A percentile compares a stretch with the other conserved stretches of the same genome.
Evolutionary conservation across 768 basidiomycete genomes (phyloP).

Genomic region (Collybia sordida): DNA sequence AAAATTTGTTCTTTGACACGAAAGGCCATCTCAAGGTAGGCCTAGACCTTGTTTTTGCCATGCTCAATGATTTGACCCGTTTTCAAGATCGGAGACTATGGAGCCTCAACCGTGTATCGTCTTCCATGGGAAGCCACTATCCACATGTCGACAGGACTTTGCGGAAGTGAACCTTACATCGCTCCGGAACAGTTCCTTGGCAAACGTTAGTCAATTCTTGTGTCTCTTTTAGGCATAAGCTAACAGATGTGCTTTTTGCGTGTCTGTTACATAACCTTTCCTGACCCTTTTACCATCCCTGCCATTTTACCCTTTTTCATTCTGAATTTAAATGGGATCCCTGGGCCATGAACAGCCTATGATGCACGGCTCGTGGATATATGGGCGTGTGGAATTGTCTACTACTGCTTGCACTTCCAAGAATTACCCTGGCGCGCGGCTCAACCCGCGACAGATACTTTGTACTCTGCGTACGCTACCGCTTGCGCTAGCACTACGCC

Average conservation of each 20-base stretch:
- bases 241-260: constrained; percentile 36
- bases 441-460: constrained; percentile 67
- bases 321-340: not conserved
- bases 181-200: constrained; percentile 96
- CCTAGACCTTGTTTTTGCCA: constrained; percentile 7
- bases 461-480: constrained; percentile 76
- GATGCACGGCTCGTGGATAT: constrained; percentile 97
- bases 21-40: constrained; percentile 89
- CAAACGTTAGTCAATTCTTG: constrained; percentile 74
- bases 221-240: constrained; percentile 27
- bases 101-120: constrained; percentile 97
- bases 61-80: not conserved
- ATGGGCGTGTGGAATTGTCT: constrained; percentile 96
- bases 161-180: constrained; percentile 98
- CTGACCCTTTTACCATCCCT: constrained; percentile 1
- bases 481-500: constrained; percentile 51
- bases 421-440: constrained; percentile 98
- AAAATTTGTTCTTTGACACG: constrained; percentile 93
- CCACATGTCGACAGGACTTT: constrained; percentile 95
- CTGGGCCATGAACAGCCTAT: constrained; percentile 60
- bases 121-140: constrained; percentile 98
- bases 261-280: constrained; percentile 15
- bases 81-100: constrained; percentile 92
- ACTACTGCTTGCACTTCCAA: constrained; percentile 98
- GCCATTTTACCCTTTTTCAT: constrained; percentile 3